These are phyloP conservation scores for Boletus insuetus DNA, from an alignment of 768 basidiomycete species.

Conservation along the genomic window DNA sequence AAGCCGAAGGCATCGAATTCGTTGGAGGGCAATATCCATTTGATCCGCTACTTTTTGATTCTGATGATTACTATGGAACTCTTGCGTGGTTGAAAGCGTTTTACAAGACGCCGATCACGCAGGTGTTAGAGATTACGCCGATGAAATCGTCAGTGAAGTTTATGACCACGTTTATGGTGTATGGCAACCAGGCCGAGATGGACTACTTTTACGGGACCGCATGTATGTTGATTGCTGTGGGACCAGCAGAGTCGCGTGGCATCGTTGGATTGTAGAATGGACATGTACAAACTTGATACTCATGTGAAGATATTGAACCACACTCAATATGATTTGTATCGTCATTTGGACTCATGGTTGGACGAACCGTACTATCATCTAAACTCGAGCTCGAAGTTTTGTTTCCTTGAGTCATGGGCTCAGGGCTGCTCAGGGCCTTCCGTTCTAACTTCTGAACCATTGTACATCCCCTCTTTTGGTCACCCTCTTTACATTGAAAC, in stretches of 20 bases:
- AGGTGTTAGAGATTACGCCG: constrained; percentile 9
- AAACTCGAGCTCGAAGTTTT: no score
- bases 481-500: no score
- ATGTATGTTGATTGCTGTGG: constrained; percentile 12
- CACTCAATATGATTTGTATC: no score
- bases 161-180: background rate
- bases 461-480: no score
- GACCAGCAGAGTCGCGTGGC: background rate
- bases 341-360: no score
- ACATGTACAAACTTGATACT: background rate
- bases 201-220: constrained; percentile 12
- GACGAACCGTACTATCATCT: no score
- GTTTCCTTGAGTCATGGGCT: no score
- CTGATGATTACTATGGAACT: background rate
- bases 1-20: constrained; percentile 3
- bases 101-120: constrained; percentile 1
- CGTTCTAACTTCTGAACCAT: no score
- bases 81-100: background rate
- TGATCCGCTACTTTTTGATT: background rate
- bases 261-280: background rate
- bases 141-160: constrained; percentile 7
- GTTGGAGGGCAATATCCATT: background rate
- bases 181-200: constrained; percentile 5
- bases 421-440: no score
- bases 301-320: no score